Evolutionary conservation across 2,329 filamentous ascomycete species (phyloP).

Genomic region (Clathrospora elynae): DNA sequence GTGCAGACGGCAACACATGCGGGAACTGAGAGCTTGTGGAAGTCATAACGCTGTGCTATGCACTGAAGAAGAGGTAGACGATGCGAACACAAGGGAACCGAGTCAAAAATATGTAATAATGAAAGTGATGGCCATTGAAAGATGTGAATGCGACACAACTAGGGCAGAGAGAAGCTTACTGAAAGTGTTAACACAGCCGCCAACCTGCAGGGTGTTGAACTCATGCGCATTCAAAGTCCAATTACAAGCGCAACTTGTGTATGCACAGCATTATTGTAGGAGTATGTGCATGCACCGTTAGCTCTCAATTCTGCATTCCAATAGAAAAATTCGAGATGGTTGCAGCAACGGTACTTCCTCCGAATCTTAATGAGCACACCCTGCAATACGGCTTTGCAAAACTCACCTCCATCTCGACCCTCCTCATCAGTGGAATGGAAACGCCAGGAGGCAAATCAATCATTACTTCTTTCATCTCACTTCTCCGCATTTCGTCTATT

Average conservation of each 20-base stretch:
- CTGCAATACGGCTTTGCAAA: slow-evolving; percentile 2
- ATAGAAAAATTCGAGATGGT: too few relatives aligned
- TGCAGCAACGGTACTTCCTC: background rate
- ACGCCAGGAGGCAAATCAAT: slow-evolving; percentile 11
- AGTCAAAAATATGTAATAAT: too few relatives aligned
- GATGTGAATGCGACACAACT: too few relatives aligned
- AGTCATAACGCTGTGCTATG: slow-evolving; percentile 8
- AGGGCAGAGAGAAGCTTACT: too few relatives aligned
- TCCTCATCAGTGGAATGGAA: background rate
- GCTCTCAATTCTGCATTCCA: slow-evolving; percentile 5
- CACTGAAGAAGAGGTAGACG: slow-evolving; percentile 13
- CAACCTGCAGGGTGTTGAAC: slow-evolving; percentile 12
- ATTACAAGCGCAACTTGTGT: slow-evolving; percentile 2
- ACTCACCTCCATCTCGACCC: too few relatives aligned
- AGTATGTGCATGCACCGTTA: slow-evolving; percentile 13
- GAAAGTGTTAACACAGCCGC: too few relatives aligned
- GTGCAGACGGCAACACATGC: slow-evolving; percentile 7
- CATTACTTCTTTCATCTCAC: slow-evolving; percentile 29
- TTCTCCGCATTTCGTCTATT: slow-evolving; percentile 46
- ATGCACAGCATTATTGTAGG: slow-evolving; percentile 16
- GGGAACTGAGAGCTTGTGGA: slow-evolving; percentile 6
- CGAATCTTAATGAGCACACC: slow-evolving; percentile 1
- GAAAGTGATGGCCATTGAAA: background rate
- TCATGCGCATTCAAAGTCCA: slow-evolving; percentile 17
- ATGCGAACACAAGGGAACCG: slow-evolving; percentile 15